A percentile compares a stretch with the other conserved stretches of the same genome.
Conservation (phyloP, 352 stramenopile genomes). For the Phytophthora aleatoria region DNA sequence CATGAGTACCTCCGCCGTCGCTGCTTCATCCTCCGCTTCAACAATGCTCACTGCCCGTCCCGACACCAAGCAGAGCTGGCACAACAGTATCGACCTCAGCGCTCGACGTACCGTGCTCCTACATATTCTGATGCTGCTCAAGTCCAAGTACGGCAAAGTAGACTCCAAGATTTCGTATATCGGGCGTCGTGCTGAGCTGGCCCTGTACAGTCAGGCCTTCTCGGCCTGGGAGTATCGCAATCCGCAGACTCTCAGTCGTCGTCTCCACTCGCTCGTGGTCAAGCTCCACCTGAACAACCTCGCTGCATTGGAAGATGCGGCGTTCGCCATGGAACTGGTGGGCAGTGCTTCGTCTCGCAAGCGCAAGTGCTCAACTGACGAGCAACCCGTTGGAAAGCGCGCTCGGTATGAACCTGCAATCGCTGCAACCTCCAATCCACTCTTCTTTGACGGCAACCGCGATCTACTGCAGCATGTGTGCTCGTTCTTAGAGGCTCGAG, state of each 20-base stretch:
- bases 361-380: constrained; percentile 24
- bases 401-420: constrained; percentile 5
- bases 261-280: constrained; percentile 59
- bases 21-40: constrained; percentile 9
- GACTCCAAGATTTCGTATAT: constrained; percentile 70
- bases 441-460: constrained; percentile 56
- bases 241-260: constrained; percentile 56
- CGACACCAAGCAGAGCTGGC: constrained; percentile 43
- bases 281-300: constrained; percentile 69
- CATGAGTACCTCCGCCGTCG: constrained; percentile 27
- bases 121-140: constrained; percentile 65
- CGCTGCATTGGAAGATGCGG: constrained; percentile 40
- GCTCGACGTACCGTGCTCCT: constrained; percentile 55
- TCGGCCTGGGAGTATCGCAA: constrained; percentile 61
- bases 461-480: constrained; percentile 51
- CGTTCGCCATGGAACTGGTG: constrained; percentile 31
- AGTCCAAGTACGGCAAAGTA: constrained; percentile 65
- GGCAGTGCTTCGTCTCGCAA: constrained; percentile 18
- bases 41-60: constrained; percentile 7
- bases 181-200: constrained; percentile 57
- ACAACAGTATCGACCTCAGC: constrained; percentile 42
- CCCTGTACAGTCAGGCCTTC: constrained; percentile 58
- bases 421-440: constrained; percentile 12
- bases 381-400: constrained; percentile 19
- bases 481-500: constrained; percentile 43